A percentile compares a stretch with the other conserved stretches of the same genome.
phyloP scores from a whole-genome alignment of 2,329 filamentous ascomycete genomes.

The Diplodia intermedia region DNA sequence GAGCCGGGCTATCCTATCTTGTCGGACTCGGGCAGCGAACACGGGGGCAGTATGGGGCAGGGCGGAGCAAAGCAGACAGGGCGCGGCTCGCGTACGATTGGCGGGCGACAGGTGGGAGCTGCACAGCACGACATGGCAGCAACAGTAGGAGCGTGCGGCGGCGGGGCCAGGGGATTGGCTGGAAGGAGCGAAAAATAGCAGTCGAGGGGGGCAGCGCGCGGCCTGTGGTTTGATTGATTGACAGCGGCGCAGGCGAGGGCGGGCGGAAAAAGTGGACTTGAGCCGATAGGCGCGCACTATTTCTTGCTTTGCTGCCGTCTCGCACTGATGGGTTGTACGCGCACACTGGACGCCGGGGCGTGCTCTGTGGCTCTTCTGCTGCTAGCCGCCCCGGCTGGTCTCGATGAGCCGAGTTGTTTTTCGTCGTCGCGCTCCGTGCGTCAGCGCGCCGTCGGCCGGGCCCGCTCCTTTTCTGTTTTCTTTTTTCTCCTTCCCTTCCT shows the following conservation, averaged over 20 bases:
- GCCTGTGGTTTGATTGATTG: slow-evolving; percentile 23
- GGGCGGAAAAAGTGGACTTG: slow-evolving; percentile 16
- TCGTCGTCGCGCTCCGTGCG: no score
- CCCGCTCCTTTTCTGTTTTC: not conserved
- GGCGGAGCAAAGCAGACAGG: no score
- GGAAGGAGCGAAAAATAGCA: slow-evolving; percentile 20
- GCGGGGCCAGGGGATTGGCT: slow-evolving; percentile 19
- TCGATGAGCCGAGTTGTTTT: not conserved
- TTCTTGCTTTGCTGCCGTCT: slow-evolving; percentile 5
- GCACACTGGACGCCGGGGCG: not conserved
- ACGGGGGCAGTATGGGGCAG: not conserved
- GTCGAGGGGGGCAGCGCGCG: not conserved
- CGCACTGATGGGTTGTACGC: not conserved
- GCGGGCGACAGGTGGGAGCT: not conserved
- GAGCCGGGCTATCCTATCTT: not conserved
- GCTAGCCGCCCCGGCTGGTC: no score
- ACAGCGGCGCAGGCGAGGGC: slow-evolving; percentile 3
- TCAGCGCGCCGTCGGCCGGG: no score
- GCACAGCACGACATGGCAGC: slow-evolving; percentile 1
- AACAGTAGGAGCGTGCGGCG: slow-evolving; percentile 6
- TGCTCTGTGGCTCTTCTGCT: not conserved
- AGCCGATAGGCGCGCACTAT: not conserved
- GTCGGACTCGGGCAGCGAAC: not conserved
- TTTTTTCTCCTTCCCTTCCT: not conserved
- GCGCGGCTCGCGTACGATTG: not conserved